phyloP scores from a whole-genome alignment of 345 rosid genomes.

The Ailanthus altissimus region DNA sequence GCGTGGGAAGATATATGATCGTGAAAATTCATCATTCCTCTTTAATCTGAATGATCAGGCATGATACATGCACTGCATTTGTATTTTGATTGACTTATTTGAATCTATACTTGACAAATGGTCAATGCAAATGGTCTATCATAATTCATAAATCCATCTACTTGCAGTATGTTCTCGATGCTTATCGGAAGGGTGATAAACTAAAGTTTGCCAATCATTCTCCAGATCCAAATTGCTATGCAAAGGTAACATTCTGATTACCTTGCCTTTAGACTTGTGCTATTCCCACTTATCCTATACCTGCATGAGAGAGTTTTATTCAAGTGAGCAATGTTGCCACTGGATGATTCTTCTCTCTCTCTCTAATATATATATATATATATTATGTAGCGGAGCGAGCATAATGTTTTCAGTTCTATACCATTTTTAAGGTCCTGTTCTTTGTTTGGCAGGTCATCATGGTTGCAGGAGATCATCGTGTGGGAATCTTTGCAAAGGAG shows the following conservation, averaged over 20 bases:
- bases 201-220: constrained; percentile 96
- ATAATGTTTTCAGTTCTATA: background rate
- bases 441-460: constrained; percentile 68
- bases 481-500: constrained; percentile 96
- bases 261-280: background rate
- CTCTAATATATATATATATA: no score
- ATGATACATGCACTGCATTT: constrained; percentile 25
- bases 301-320: no score
- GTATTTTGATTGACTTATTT: background rate
- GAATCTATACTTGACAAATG: background rate
- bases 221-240: constrained; percentile 97
- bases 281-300: background rate
- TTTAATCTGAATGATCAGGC: constrained; percentile 98
- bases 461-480: constrained; percentile 97
- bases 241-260: constrained; percentile 60
- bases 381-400: background rate
- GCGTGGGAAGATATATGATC: constrained; percentile 97
- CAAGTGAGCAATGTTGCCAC: no score
- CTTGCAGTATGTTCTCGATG: constrained; percentile 96
- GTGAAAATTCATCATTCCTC: constrained; percentile 97
- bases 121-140: no score
- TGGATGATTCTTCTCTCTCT: no score
- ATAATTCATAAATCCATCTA: constrained; percentile 11
- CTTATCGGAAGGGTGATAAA: constrained; percentile 97
- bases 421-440: background rate